Base-by-base conservation (phyloP, 495 filamentous ascomycete species). In the Clohesyomyces aquaticus region DNA sequence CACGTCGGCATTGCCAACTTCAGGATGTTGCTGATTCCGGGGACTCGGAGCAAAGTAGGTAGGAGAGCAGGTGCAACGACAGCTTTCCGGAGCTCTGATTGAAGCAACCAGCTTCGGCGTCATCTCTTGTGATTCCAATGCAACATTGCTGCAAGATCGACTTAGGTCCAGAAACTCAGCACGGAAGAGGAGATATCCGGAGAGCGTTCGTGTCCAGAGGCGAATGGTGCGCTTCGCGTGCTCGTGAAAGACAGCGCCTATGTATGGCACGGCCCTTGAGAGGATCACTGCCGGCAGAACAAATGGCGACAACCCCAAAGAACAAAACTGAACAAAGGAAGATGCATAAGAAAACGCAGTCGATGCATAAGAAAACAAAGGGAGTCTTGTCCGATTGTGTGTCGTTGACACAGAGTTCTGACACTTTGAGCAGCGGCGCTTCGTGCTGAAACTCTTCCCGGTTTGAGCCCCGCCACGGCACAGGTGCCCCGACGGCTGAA, bases 401-500 rank as follows among this genome's bases (percentile, higher is more conserved):
- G 41, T n/a, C 19, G 45, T 64, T 64, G 61, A 64, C 19, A 58
- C 61, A 58, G 22, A 48, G 52, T 55, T 64, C 23, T 58, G 53
- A 64, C 61, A 47, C 10, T 57, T 18, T 18, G 54, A 43, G 61
- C 61, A 19, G 45, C 53, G 41, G 3, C 1, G 22, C 53, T 3
- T 32, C 42, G 47, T 18, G 16, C 22, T 19, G 41, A 53, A 52
- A 49, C 56, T 54, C 60, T 28, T 42, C 3, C 26, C 21, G 45
- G 61, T 64, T 55, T 57, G 54, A 53, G 45, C 61, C 61, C 54
- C 56, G 45, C 22, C 32, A n/a, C n/a, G n/a, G n/a, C n/a, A n/a
- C n/a, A 26, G 32, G 23, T 19, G 8, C 19, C 54, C 43, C n/a
- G n/a, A 25, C 29, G 22, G 42, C 45, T 10, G 25, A 16, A 35